Percentiles rank a stretch among this genome's conserved stretches.
These are phyloP conservation scores for Blastobotrys apis DNA, from an alignment of 1,139 yeast species.

Conservation along the genomic window DNA sequence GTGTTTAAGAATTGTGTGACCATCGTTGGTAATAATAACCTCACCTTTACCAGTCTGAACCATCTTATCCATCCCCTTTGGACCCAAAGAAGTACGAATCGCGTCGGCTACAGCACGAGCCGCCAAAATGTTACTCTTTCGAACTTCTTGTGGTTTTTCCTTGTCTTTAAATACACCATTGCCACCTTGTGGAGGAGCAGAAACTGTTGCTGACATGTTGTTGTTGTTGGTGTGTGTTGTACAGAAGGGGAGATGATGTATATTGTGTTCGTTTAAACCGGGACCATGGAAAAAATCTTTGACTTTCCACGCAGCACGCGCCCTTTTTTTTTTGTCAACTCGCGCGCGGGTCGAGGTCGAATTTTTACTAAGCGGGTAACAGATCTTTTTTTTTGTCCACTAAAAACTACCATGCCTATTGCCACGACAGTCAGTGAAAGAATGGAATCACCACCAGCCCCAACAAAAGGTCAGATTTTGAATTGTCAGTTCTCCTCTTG, in stretches of 20 bases:
- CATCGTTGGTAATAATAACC: slow-evolving; percentile 93
- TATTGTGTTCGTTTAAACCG: not conserved
- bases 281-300: not conserved
- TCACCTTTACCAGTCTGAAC: slow-evolving; percentile 84
- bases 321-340: no score
- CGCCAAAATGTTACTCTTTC: slow-evolving; percentile 87
- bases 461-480: slow-evolving; percentile 43
- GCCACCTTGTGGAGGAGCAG: slow-evolving; percentile 45
- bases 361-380: not conserved
- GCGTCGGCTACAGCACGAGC: slow-evolving; percentile 99
- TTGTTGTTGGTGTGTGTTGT: slow-evolving; percentile 3
- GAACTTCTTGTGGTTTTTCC: slow-evolving; percentile 97
- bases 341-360: not conserved
- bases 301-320: slow-evolving; percentile 3
- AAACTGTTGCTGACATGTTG: slow-evolving; percentile 25
- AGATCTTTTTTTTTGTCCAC: not conserved
- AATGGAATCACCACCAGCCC: slow-evolving; percentile 5
- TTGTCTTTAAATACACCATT: slow-evolving; percentile 89
- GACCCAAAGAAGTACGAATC: slow-evolving; percentile 94
- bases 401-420: slow-evolving; percentile 4
- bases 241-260: not conserved
- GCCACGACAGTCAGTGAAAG: not conserved
- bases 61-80: slow-evolving; percentile 99
- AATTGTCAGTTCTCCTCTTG: slow-evolving; percentile 72
- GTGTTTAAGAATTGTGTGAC: slow-evolving; percentile 87